Evolutionary conservation across 1,139 yeast genomes (phyloP), one percentile per base, ranked within the genome.

Genomic region (Yamadazyma mexicana): DNA sequence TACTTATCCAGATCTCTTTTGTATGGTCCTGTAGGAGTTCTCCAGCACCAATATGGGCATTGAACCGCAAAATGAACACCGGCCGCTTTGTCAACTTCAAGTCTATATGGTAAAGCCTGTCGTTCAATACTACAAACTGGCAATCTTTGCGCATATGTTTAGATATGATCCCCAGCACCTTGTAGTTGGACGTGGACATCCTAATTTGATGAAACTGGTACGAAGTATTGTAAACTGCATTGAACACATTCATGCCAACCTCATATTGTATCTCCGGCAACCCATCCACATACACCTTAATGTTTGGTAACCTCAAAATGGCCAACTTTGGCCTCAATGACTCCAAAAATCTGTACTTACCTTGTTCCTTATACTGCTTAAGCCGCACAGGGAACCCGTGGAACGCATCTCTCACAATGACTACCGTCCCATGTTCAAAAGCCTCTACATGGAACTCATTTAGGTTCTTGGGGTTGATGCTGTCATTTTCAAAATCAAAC

Each of bases 351-450:
- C 54, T 50, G 30, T 46, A 42, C 36, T 50, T 44, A 0, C 69
- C 57, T 3, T 51, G 43, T 5, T 53, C 47, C n/a, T 52, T 30
- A 2, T 62, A 33, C 8, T 61, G 62, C 8, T 45, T 48, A 30
- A 71, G 63, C 22, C 96, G 63, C 2, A 86, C 89, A 0, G 91
- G 89, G 2, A 78, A 38, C 29, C 64, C 68, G 15, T 66, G 59
- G 53, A 83, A 83, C 15, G 86, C 41, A 40, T 77, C 73, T 4
- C 62, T 51, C 0, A 79, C 73, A 0, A 57, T 42, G 1, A 83
- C 71, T 0, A 56, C 46, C 0, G 94, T 82, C 0, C 95, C 94
- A 15, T 32, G 34, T 9, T 24, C 34, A 16, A 35, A 12, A 1
- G 35, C 38, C 5, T 22, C 26, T 12, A 48, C 22, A 23, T 37